Evolutionary conservation across 2,329 filamentous ascomycete genomes (phyloP).

Genomic region (Diaporthe capsici): DNA sequence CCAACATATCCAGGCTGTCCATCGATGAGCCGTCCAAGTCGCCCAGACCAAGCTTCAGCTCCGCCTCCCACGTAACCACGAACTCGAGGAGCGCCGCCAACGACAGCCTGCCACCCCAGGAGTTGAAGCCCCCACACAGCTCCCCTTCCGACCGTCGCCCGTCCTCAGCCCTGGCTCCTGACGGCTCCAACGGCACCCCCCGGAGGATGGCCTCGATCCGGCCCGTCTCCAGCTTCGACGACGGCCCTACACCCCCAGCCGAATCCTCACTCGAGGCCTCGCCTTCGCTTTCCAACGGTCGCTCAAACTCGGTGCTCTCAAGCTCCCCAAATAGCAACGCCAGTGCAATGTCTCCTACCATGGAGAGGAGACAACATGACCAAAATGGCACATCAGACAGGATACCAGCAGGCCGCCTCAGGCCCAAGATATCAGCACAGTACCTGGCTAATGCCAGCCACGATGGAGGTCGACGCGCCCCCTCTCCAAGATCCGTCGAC

Average conservation of each 20-base stretch:
- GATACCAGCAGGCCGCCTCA: conserved; percentile 54
- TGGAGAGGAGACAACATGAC: conserved; percentile 51
- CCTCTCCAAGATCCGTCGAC: conserved; percentile 44
- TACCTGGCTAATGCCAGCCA: conserved; percentile 38
- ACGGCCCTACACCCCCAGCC: conserved; percentile 53
- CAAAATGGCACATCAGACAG: conserved; percentile 49
- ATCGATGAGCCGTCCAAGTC: conserved; percentile 39
- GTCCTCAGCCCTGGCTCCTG: conserved; percentile 45
- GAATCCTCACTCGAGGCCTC: conserved; percentile 56
- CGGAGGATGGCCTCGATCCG: conserved; percentile 63
- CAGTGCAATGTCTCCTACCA: conserved; percentile 61
- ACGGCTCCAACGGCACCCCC: conserved; percentile 45
- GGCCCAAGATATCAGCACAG: conserved; percentile 47
- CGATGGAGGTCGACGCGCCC: conserved; percentile 41
- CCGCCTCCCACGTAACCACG: conserved; percentile 35
- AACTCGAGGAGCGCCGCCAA: conserved; percentile 30
- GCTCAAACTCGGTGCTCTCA: conserved; percentile 65
- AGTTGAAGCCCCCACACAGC: conserved; percentile 43
- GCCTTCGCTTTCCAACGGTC: conserved; percentile 49
- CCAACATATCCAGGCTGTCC: conserved; percentile 37
- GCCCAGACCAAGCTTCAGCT: conserved; percentile 40
- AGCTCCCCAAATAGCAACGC: conserved; percentile 69
- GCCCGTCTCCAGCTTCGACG: conserved; percentile 69
- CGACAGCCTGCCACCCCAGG: conserved; percentile 26
- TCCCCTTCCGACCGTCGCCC: conserved; percentile 45